Evolutionary conservation across 768 basidiomycete genomes (phyloP).

Genomic region (Dioszegia aurantiaca): DNA sequence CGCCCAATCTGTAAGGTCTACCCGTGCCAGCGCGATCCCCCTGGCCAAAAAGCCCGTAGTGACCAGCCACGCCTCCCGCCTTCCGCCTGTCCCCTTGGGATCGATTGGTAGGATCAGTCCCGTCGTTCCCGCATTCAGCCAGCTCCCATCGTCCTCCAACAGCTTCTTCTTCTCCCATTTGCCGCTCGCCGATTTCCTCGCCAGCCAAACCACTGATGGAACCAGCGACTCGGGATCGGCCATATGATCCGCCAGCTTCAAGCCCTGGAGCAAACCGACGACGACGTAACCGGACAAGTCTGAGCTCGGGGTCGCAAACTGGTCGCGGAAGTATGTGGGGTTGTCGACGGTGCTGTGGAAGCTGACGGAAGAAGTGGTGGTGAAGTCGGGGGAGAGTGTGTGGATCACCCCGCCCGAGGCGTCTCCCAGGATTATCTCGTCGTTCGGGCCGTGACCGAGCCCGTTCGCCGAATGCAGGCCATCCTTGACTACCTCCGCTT

Average conservation of each 20-base stretch:
- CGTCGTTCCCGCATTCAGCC: conserved; percentile 18
- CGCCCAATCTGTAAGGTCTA: conserved; percentile 21
- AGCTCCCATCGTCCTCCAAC: conserved; percentile 28
- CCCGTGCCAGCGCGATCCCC: conserved; percentile 12
- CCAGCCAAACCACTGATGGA: conserved; percentile 8
- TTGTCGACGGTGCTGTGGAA: conserved; percentile 31
- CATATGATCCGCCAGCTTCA: background rate
- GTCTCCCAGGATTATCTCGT: conserved; percentile 21
- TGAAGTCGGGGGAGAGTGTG: conserved; percentile 1
- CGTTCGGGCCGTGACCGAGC: conserved; percentile 19
- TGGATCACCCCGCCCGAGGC: conserved; percentile 22
- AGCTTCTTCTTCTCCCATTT: conserved; percentile 18
- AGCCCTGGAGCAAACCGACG: conserved; percentile 16
- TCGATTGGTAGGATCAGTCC: conserved; percentile 23
- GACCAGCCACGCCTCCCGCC: conserved; percentile 25
- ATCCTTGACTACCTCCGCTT: conserved; percentile 17
- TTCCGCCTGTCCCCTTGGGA: background rate
- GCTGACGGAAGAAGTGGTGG: conserved; percentile 7
- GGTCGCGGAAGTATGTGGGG: conserved; percentile 27
- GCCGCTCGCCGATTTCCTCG: background rate
- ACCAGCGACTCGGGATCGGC: conserved; percentile 12
- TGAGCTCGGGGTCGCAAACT: conserved; percentile 11
- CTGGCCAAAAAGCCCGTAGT: conserved; percentile 20
- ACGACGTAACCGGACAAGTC: conserved; percentile 18
- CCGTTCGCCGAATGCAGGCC: conserved; percentile 35